Evolutionary conservation across 192 early-diverging fungal genomes (phyloP).

Genomic region (Coemansia sp.): DNA sequence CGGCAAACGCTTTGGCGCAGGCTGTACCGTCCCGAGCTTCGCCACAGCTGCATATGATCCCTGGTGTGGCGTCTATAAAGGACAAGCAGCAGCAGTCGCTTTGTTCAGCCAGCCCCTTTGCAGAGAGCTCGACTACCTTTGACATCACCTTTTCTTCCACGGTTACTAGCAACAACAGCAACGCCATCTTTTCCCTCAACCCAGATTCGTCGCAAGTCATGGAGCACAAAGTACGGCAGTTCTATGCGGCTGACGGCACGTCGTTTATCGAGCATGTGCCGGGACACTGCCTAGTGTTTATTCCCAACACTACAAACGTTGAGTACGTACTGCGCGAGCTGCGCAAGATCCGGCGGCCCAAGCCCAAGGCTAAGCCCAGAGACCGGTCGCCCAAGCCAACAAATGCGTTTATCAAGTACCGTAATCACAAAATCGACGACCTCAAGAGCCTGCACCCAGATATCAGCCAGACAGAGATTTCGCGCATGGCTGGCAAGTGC

Average conservation of each 20-base stretch:
- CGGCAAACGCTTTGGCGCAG: conserved; percentile 7
- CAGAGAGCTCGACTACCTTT: conserved; percentile 1
- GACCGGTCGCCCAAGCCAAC: conserved; percentile 41
- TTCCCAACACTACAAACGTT: conserved; percentile 33
- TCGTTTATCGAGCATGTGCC: conserved; percentile 50
- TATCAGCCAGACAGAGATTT: conserved; percentile 51
- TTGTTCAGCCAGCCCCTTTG: background rate
- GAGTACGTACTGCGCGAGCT: conserved; percentile 29
- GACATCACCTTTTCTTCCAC: conserved; percentile 5
- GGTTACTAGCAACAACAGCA: background rate
- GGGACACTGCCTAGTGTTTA: conserved; percentile 49
- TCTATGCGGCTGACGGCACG: conserved; percentile 33
- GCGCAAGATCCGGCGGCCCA: conserved; percentile 32
- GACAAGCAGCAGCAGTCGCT: background rate
- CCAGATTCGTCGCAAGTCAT: conserved; percentile 15
- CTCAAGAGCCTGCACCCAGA: conserved; percentile 40
- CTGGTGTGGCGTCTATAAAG: conserved; percentile 45
- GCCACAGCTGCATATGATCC: conserved; percentile 23
- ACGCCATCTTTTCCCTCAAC: conserved; percentile 14
- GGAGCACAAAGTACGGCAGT: conserved; percentile 46
- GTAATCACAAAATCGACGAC: conserved; percentile 47
- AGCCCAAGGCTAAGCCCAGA: conserved; percentile 24
- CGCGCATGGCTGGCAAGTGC: conserved; percentile 48
- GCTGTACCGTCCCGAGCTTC: conserved; percentile 15
- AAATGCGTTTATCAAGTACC: conserved; percentile 53